phyloP scores from a whole-genome alignment of 495 filamentous ascomycete species.

The Bryoglossum gracile region DNA sequence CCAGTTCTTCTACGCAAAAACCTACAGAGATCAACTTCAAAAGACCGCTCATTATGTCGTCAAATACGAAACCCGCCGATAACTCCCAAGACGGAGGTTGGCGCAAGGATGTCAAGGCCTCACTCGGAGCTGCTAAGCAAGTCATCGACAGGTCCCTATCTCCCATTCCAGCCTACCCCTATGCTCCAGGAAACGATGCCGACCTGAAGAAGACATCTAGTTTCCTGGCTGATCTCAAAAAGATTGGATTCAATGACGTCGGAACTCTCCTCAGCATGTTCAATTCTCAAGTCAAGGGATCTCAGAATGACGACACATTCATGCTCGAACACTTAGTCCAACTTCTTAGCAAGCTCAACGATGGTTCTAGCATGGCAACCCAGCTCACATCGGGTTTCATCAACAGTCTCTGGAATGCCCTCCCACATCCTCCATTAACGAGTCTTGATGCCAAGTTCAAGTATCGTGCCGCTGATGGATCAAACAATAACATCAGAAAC shows the following conservation, averaged over 20 bases:
- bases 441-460: conserved; percentile 41
- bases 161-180: conserved; percentile 25
- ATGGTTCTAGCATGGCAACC: conserved; percentile 27
- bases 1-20: too few relatives aligned
- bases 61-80: too few relatives aligned
- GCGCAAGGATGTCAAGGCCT: conserved; percentile 14
- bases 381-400: conserved; percentile 61
- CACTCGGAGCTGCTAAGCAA: conserved; percentile 11
- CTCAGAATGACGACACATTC: conserved; percentile 31
- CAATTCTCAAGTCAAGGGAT: conserved; percentile 28
- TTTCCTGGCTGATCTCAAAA: conserved; percentile 15
- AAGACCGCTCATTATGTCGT: too few relatives aligned
- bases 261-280: conserved; percentile 30
- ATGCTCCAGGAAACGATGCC: conserved; percentile 23
- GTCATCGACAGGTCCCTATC: conserved; percentile 27
- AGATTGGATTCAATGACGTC: conserved; percentile 21
- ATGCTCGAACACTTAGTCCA: conserved; percentile 33
- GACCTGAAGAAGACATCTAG: conserved; percentile 3
- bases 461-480: conserved; percentile 65
- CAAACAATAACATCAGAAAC: conserved; percentile 54
- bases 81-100: too few relatives aligned
- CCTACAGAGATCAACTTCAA: too few relatives aligned
- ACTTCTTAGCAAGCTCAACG: conserved; percentile 30
- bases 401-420: conserved; percentile 60
- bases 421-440: conserved; percentile 45